Percentiles rank a stretch among this genome's conserved stretches.
Conservation (phyloP, 2,329 filamentous ascomycete genomes). For the Pyricularia sp. region DNA sequence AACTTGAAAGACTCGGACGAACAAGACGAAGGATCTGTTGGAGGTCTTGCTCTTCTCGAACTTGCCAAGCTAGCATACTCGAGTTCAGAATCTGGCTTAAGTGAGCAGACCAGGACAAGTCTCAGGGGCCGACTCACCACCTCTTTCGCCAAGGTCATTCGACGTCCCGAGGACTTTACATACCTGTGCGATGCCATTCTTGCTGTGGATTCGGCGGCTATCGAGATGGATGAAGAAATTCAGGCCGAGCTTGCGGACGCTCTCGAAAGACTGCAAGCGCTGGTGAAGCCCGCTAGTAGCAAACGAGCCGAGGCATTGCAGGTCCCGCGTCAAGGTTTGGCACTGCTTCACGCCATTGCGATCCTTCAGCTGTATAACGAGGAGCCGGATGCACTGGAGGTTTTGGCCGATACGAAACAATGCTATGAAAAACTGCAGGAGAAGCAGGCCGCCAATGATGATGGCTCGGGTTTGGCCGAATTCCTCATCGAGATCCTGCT, state of each 20-base stretch:
- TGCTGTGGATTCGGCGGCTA: slow-evolving; percentile 41
- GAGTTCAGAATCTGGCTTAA: slow-evolving; percentile 19
- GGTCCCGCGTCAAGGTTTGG: slow-evolving; percentile 52
- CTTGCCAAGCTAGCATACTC: slow-evolving; percentile 48
- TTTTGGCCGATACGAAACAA: slow-evolving; percentile 71
- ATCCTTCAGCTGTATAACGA: slow-evolving; percentile 86
- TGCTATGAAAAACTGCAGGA: slow-evolving; percentile 60
- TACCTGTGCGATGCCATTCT: slow-evolving; percentile 44
- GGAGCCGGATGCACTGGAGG: slow-evolving; percentile 74
- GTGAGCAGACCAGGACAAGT: not conserved
- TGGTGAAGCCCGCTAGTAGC: slow-evolving; percentile 30
- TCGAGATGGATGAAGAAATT: slow-evolving; percentile 46
- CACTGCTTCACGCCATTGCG: slow-evolving; percentile 73
- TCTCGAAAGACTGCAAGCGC: slow-evolving; percentile 40
- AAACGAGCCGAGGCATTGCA: slow-evolving; percentile 18
- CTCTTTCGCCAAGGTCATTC: slow-evolving; percentile 26
- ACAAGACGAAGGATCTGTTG: slow-evolving; percentile 23
- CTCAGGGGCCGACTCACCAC: slow-evolving; percentile 2
- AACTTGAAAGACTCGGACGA: slow-evolving; percentile 20
- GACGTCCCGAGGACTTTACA: slow-evolving; percentile 40
- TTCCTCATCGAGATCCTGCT: slow-evolving; percentile 80
- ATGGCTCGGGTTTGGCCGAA: slow-evolving; percentile 46
- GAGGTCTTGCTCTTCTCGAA: slow-evolving; percentile 36
- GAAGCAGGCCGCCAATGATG: slow-evolving; percentile 27
- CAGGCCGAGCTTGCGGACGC: slow-evolving; percentile 42